Evolutionary conservation across 1,284 basidiomycete genomes (phyloP).

Genomic region (Ceratobasidium sp.): DNA sequence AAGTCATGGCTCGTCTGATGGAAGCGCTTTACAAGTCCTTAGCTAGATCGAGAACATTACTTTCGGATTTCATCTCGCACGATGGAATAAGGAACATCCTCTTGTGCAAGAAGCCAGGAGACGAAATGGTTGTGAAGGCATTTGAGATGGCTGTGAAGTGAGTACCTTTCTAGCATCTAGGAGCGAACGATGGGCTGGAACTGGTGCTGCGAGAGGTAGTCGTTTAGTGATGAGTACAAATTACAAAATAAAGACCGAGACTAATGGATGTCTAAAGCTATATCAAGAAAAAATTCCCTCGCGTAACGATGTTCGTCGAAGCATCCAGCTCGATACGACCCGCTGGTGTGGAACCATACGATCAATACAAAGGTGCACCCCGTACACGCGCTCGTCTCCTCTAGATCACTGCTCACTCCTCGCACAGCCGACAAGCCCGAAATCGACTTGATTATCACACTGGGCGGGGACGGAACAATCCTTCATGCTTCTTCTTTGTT

Average conservation of each 20-base stretch:
- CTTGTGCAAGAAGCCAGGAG: constrained; percentile 57
- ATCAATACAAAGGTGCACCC: constrained; percentile 55
- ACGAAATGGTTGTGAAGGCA: constrained; percentile 52
- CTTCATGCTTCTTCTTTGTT: constrained; percentile 94
- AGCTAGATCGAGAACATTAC: constrained; percentile 8
- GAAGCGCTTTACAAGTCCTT: background rate
- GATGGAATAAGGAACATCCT: constrained; percentile 50
- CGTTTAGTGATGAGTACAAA: too few species aligned
- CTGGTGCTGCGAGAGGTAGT: background rate
- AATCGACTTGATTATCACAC: constrained; percentile 84
- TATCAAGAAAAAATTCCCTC: constrained; percentile 68
- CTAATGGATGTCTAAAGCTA: constrained; percentile 47
- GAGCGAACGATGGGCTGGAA: background rate
- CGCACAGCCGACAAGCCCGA: constrained; percentile 56
- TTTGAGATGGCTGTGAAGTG: constrained; percentile 53
- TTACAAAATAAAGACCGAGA: too few species aligned
- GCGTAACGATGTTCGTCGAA: constrained; percentile 79
- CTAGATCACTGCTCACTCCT: background rate
- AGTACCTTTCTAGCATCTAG: constrained; percentile 37
- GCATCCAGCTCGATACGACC: constrained; percentile 67
- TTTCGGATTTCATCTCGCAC: constrained; percentile 27
- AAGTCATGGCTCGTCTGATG: background rate
- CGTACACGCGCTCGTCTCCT: constrained; percentile 15
- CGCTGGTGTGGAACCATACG: constrained; percentile 68
- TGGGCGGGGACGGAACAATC: constrained; percentile 96